Base-by-base conservation (phyloP, 2,329 filamentous ascomycete species). In the Thielaviopsis euricoi region DNA sequence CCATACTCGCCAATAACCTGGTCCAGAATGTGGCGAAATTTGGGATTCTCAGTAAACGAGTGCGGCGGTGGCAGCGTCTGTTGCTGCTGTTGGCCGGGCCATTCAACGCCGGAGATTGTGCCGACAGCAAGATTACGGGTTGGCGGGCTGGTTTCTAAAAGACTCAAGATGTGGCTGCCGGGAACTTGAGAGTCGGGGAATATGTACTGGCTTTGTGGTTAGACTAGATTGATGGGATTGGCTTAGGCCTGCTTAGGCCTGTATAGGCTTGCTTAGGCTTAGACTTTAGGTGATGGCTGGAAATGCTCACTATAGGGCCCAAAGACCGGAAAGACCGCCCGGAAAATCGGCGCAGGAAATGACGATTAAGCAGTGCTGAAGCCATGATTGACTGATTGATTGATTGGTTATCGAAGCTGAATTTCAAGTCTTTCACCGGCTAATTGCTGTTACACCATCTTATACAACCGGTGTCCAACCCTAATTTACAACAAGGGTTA, bases 61-160 rank as follows among this genome's bases (percentile, higher is more conserved):
- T 71, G 69, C 3, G 83, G 80, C 0, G 79, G 83, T 0, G 81
- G 81, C n/a, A 83, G 17, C 70, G 64, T 6, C 76, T 78, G 0
- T 80, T 78, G 1, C 74, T 79, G 53, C 83, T 83, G 60, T 86
- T 78, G 15, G 81, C 74, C 21, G 85, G 69, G 26, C 67, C 66
- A 15, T 5, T 15, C 37, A 15, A 43, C 15, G 29, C 29, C 6
- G 29, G 29, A 33, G 37, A 43, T 15, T 43, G 13, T 33, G 29
- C 29, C 29, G 9, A 33, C 29, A 10, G 29, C 29, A 10, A 33
- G 29, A 33, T 6, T 10, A 10, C 6, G 71, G 66, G 3, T 71
- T 76, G 0, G 82, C 81, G 1, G 81, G 80, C 15, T 73, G 46
- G 75, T 77, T 43, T 79, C 73, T 59, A 86, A 78, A 62, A 80